Evolutionary conservation across 2,329 filamentous ascomycete genomes (phyloP).

Genomic region (Exutisphaerella laricina): DNA sequence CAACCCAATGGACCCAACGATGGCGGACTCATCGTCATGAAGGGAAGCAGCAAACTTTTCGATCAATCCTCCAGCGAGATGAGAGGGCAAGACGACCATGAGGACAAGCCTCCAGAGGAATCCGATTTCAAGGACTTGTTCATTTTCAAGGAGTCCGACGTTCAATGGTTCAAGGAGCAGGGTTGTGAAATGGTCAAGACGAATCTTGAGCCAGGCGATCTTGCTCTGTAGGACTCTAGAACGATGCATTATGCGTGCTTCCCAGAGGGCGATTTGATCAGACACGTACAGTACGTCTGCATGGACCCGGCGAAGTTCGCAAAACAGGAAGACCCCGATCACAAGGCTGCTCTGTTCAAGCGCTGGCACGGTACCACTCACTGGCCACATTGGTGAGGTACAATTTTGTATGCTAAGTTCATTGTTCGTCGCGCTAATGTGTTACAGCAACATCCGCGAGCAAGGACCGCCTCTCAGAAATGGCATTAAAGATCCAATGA

Average conservation of each 20-base stretch:
- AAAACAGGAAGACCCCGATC: slow-evolving; percentile 29
- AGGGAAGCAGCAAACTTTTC: slow-evolving; percentile 39
- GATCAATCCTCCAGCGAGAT: slow-evolving; percentile 43
- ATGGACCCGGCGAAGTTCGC: slow-evolving; percentile 36
- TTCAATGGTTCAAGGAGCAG: slow-evolving; percentile 24
- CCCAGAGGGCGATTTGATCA: slow-evolving; percentile 25
- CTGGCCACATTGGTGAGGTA: slow-evolving; percentile 31
- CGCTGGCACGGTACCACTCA: slow-evolving; percentile 36
- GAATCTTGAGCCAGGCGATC: slow-evolving; percentile 21
- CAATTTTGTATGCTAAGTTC: no score
- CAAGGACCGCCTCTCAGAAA: no score
- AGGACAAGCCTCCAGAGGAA: slow-evolving; percentile 32
- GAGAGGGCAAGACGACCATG: slow-evolving; percentile 24
- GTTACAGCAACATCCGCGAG: no score
- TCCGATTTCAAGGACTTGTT: slow-evolving; percentile 39
- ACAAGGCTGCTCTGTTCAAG: slow-evolving; percentile 35
- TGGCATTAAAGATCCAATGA: no score
- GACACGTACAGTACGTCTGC: slow-evolving; percentile 32
- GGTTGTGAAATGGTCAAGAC: slow-evolving; percentile 21
- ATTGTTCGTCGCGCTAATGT: no score
- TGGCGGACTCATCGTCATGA: slow-evolving; percentile 45
- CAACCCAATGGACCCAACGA: slow-evolving; percentile 43
- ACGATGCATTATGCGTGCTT: slow-evolving; percentile 43
- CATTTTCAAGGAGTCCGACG: slow-evolving; percentile 37
- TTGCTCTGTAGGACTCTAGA: slow-evolving; percentile 30